A percentile compares a stretch with the other conserved stretches of the same genome.
These are phyloP conservation scores for Cladosporium sp. DNA, from an alignment of 2,329 filamentous ascomycete species.

Conservation along the genomic window DNA sequence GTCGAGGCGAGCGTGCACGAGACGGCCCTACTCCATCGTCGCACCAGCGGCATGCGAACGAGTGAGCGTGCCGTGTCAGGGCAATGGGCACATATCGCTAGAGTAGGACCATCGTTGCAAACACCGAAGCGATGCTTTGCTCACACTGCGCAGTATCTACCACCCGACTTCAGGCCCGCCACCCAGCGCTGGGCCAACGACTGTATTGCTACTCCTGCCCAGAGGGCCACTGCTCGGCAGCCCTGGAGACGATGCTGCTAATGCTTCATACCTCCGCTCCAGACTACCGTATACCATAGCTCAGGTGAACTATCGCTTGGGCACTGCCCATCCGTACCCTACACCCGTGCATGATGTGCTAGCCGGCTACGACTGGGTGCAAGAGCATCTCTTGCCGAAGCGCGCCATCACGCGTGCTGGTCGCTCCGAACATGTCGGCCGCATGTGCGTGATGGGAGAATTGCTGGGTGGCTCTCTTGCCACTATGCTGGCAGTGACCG, in stretches of 20 bases:
- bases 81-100: slow-evolving; percentile 40
- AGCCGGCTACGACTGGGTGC: slow-evolving; percentile 45
- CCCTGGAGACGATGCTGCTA: slow-evolving; percentile 27
- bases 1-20: neutral
- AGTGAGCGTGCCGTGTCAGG: slow-evolving; percentile 36
- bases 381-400: slow-evolving; percentile 33
- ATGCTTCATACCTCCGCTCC: slow-evolving; percentile 32
- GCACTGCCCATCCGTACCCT: slow-evolving; percentile 36
- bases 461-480: slow-evolving; percentile 46
- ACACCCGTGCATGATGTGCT: slow-evolving; percentile 46
- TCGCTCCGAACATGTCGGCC: slow-evolving; percentile 26
- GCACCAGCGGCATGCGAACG: slow-evolving; percentile 9
- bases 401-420: slow-evolving; percentile 24
- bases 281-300: slow-evolving; percentile 39
- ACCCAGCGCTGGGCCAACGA: slow-evolving; percentile 25
- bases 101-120: slow-evolving; percentile 29
- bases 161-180: slow-evolving; percentile 20
- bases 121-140: neutral
- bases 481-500: slow-evolving; percentile 47
- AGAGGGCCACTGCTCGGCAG: slow-evolving; percentile 36
- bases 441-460: slow-evolving; percentile 45
- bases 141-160: slow-evolving; percentile 17
- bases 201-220: slow-evolving; percentile 39
- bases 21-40: neutral
- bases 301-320: slow-evolving; percentile 43